Percentiles rank a stretch among this genome's conserved stretches.
Evolutionary conservation across 1,284 basidiomycete genomes (phyloP).

Genomic region (Fomitopsis betulina): DNA sequence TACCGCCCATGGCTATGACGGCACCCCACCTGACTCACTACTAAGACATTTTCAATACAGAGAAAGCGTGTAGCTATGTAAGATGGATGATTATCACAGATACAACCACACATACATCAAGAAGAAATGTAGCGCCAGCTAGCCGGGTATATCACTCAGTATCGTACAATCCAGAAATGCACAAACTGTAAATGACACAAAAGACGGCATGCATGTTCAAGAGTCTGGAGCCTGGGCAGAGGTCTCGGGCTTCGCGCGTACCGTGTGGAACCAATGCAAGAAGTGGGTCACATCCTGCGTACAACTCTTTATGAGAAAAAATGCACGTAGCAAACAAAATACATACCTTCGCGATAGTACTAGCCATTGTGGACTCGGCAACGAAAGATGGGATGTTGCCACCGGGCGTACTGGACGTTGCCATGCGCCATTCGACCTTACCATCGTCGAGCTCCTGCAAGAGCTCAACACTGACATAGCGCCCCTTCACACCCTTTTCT

Average conservation of each 20-base stretch:
- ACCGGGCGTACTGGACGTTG: constrained; percentile 69
- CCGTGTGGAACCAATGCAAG: constrained; percentile 37
- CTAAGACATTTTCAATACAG: no score
- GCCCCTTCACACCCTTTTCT: constrained; percentile 61
- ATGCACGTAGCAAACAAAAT: not conserved
- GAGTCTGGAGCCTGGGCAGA: not conserved
- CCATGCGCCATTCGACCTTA: constrained; percentile 74
- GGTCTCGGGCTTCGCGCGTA: constrained; percentile 8
- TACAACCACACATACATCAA: no score
- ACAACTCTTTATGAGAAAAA: not conserved
- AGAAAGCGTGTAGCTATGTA: no score
- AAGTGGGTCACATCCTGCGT: constrained; percentile 67
- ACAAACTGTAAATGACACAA: no score
- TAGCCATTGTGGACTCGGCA: constrained; percentile 52
- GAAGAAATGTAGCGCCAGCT: no score
- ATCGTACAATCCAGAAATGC: no score
- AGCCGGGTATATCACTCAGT: no score
- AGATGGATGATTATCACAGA: no score
- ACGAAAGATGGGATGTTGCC: constrained; percentile 64
- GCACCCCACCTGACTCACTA: no score
- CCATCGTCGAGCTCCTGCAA: constrained; percentile 60
- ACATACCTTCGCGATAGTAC: constrained; percentile 57
- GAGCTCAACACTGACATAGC: constrained; percentile 67
- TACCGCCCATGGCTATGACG: no score
- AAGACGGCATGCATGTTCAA: not conserved